Percentiles rank a stretch among this genome's conserved stretches.
These are phyloP conservation scores for Aspergillus nidulans DNA, from an alignment of 495 filamentous ascomycete species.

Conservation along the genomic window DNA sequence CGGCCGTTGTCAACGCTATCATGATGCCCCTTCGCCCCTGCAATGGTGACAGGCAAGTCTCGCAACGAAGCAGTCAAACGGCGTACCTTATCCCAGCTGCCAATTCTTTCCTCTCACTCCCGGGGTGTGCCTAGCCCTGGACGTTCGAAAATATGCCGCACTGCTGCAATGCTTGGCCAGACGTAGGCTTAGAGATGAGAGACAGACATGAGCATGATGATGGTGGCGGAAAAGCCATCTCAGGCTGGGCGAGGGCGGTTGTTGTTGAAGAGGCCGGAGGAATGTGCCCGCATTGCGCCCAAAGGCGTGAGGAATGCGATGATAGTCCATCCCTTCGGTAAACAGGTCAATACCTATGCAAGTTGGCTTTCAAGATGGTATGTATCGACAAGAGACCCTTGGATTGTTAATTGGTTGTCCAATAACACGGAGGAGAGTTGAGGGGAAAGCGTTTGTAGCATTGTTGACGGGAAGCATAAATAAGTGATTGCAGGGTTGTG, in stretches of 20 bases:
- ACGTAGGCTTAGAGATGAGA: constrained; percentile 10
- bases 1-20: constrained; percentile 32
- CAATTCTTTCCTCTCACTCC: not conserved
- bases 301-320: constrained; percentile 32
- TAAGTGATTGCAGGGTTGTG: too few relatives aligned
- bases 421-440: not conserved
- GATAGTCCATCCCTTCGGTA: not conserved
- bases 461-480: too few relatives aligned
- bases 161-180: not conserved
- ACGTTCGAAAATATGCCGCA: not conserved
- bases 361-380: not conserved
- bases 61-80: not conserved
- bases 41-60: not conserved
- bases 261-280: constrained; percentile 33
- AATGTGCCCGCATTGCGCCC: constrained; percentile 36
- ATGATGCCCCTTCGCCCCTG: constrained; percentile 19
- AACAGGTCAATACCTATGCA: not conserved
- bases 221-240: constrained; percentile 5
- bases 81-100: not conserved
- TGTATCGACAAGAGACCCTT: not conserved
- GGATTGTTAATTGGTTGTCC: not conserved
- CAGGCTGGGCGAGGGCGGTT: constrained; percentile 20
- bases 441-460: not conserved
- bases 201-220: constrained; percentile 16
- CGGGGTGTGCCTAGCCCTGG: not conserved